A percentile compares a stretch with the other conserved stretches of the same genome.
Evolutionary conservation across 2,329 filamentous ascomycete genomes (phyloP).

Genomic region (Thelonectria blattea): DNA sequence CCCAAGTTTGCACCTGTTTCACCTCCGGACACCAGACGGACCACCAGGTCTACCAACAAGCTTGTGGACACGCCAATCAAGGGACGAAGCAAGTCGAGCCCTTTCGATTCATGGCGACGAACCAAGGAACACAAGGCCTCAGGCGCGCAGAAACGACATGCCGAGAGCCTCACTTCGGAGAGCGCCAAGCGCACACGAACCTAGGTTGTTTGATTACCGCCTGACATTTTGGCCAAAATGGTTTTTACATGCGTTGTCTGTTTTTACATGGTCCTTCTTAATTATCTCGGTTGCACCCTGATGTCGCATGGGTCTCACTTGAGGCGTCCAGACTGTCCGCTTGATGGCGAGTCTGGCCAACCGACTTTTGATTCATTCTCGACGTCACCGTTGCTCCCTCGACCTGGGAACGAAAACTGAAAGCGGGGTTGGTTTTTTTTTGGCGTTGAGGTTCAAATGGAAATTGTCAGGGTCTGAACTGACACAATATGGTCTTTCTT

Average conservation of each 20-base stretch:
- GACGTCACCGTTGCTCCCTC: constrained; percentile 22
- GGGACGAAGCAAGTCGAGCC: constrained; percentile 52
- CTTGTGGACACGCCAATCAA: constrained; percentile 53
- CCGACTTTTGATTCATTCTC: constrained; percentile 23
- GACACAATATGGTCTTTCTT: constrained; percentile 22
- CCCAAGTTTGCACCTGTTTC: constrained; percentile 64
- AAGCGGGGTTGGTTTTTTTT: constrained; percentile 24
- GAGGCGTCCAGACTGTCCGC: neutral
- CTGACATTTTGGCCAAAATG: neutral
- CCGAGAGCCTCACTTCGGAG: constrained; percentile 40
- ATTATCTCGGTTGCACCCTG: constrained; percentile 17
- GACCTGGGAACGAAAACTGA: constrained; percentile 28
- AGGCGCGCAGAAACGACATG: constrained; percentile 53
- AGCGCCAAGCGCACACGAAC: constrained; percentile 46
- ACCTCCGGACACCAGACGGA: constrained; percentile 66
- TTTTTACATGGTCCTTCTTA: constrained; percentile 15
- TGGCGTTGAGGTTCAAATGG: constrained; percentile 32
- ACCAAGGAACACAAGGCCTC: constrained; percentile 62
- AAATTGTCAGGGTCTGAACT: constrained; percentile 26
- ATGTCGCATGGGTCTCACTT: neutral
- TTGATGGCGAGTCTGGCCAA: neutral
- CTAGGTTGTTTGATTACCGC: constrained; percentile 26
- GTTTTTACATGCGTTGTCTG: neutral
- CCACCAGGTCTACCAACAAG: constrained; percentile 63
- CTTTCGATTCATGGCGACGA: constrained; percentile 73